Base-by-base conservation (phyloP, 192 early-diverging fungal genomes). In the Gigaspora rosea region DNA sequence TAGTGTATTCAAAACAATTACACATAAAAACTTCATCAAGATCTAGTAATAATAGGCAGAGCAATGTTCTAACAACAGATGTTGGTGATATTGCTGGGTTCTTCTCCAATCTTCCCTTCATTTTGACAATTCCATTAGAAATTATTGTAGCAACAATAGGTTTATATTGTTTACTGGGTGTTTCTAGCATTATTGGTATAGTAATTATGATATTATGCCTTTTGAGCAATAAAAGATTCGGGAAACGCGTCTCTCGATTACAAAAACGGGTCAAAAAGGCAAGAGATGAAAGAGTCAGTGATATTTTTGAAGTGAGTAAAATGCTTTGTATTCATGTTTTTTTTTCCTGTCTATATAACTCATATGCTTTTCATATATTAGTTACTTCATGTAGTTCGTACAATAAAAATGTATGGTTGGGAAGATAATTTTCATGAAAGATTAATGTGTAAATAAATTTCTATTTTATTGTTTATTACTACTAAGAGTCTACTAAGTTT, bases 381-480 rank as follows among this genome's bases (percentile, higher is more conserved):
- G 75, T 74, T 85, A 41, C 71, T 85, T 67, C 91, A 93, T 71
- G 93, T 91, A n/a, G 95, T 99, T 49, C 89, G 94, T 22, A 93
- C 96, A 71, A 92, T 97, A 76, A 99, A 98, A 81, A 87, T 96
- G 59, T 91, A 94, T 76, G 92, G 89, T 41, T 94, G 92, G 90
- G 91, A 95, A 77, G 71, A 85, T 58, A 89, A 84, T 35, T 93
- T 97, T 79, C 79, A 92, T 54, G 84, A 88, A 56, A 85, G 87
- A 36, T 90, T 97, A 59, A 84, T 89, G 73, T 88, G 81, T 71
- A 83, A 82, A 76, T 87, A 84, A 2, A 81, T 82, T 80, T 79
- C 73, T 49, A 27, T 18, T 64, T 4, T 3, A 18, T 50, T 46
- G 46, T 69, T 20, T 20, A 62, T 72, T 73, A n/a, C n/a, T n/a